Evolutionary conservation across 148 eudicot species (phyloP), one percentile per base, ranked within the genome.

Genomic region (Pharnaceum exiguum): DNA sequence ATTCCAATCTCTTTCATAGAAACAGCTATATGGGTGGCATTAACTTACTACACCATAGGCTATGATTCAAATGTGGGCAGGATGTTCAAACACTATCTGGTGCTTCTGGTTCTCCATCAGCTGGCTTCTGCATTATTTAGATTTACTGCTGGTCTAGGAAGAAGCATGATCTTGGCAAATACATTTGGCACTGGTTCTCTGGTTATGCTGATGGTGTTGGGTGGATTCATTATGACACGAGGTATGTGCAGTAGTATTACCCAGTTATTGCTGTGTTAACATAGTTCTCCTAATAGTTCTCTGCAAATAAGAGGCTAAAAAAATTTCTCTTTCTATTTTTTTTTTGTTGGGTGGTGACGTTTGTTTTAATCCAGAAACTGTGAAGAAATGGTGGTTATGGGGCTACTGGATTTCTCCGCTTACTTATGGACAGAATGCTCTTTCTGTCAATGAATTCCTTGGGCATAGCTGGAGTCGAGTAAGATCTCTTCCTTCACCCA

Each of bases 301-400:
- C 44, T 44, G 15, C 22, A 40, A 24, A 27, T 12, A 48, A 40
- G 28, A 50, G 29, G 17, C 60, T 51, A 15, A 55, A 48, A 27
- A 26, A 22, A 17, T 12, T 43, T 33, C 4, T 21, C 63, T 46
- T 23, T 30, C 15, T 35, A 6, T 35, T 35, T 35, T 19, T 60
- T 35, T 63, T 10, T 10, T 38, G 16, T 12, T 35, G 23, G 55
- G 77, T 83, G 97, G 28, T 2, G 11, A 4, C 36, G 9, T 54
- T 19, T 65, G 30, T 55, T 5, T 16, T 16, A 21, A n/a, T 28
- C 15, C 75, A 84, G 90, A 76, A 44, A 33, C 72, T 43, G 60
- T 84, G 38, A 81, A 73, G 60, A 62, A 59, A 21, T 84, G 90
- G 90, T 84, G 83, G 86, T 73, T 76, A 66, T 84, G 90, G 90